phyloP scores from a whole-genome alignment of 768 basidiomycete genomes.

The Saitozyma sp. region DNA sequence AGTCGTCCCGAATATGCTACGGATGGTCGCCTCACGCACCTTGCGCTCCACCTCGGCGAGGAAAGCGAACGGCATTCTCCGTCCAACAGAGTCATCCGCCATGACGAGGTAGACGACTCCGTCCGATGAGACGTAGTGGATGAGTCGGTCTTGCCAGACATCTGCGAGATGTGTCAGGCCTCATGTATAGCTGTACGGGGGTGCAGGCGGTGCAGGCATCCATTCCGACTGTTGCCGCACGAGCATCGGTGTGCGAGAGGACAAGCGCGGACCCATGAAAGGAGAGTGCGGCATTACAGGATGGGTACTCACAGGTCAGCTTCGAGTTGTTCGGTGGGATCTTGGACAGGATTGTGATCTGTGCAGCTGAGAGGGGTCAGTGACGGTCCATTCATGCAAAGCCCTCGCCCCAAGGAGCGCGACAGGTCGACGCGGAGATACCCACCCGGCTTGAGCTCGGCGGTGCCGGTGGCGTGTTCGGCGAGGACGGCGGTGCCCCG shows the following conservation, averaged over 20 bases:
- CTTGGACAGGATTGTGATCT: slow-evolving; percentile 77
- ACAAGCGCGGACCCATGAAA: no score
- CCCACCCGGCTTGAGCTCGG: slow-evolving; percentile 85
- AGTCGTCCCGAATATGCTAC: slow-evolving; percentile 58
- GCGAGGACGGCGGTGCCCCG: slow-evolving; percentile 78
- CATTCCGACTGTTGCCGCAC: no score
- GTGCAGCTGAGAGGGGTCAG: slow-evolving; percentile 39
- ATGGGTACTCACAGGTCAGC: slow-evolving; percentile 50
- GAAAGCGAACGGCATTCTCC: slow-evolving; percentile 93
- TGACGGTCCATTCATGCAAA: neutral
- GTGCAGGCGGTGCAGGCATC: neutral
- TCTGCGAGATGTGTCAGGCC: slow-evolving; percentile 22
- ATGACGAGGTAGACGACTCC: slow-evolving; percentile 88
- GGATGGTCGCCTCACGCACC: slow-evolving; percentile 25
- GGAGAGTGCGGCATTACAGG: no score
- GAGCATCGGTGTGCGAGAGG: no score
- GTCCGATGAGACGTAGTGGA: slow-evolving; percentile 88
- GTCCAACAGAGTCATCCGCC: slow-evolving; percentile 87
- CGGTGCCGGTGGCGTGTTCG: slow-evolving; percentile 75
- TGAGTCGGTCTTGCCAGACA: slow-evolving; percentile 68
- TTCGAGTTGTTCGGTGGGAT: slow-evolving; percentile 86
- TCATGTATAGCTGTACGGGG: no score
- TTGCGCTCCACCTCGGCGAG: slow-evolving; percentile 75
- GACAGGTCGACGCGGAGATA: neutral
- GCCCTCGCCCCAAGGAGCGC: neutral